phyloP scores from a whole-genome alignment of 768 basidiomycete genomes.

The Serendipita indica region DNA sequence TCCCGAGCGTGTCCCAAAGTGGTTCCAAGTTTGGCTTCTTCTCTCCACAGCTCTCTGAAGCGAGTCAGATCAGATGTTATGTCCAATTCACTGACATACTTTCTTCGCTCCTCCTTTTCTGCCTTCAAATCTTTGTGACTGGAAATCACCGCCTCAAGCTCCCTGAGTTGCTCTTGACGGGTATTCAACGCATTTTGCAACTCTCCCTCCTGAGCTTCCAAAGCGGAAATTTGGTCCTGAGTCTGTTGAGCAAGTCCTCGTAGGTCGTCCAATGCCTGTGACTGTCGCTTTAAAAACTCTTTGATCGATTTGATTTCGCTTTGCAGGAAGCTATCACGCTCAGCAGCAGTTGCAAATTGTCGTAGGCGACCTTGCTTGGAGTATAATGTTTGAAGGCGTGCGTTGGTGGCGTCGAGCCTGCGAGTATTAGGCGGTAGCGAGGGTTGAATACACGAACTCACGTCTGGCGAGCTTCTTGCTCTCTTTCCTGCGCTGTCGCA shows the following conservation, averaged over 20 bases:
- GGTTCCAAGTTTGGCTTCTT: slow-evolving; percentile 77
- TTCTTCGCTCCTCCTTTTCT: slow-evolving; percentile 62
- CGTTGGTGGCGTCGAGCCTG: slow-evolving; percentile 58
- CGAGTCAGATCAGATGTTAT: neutral
- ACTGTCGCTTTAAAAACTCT: slow-evolving; percentile 38
- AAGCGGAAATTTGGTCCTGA: slow-evolving; percentile 34
- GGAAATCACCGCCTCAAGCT: slow-evolving; percentile 45
- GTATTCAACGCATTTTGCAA: slow-evolving; percentile 51
- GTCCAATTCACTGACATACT: slow-evolving; percentile 26
- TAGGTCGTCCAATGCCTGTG: slow-evolving; percentile 37
- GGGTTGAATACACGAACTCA: neutral
- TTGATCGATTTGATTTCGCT: slow-evolving; percentile 63
- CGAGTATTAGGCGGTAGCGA: slow-evolving; percentile 19
- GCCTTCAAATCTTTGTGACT: slow-evolving; percentile 51
- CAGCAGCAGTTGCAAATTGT: slow-evolving; percentile 67
- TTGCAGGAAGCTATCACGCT: slow-evolving; percentile 71
- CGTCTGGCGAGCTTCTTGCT: slow-evolving; percentile 30
- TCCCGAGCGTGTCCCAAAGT: slow-evolving; percentile 61
- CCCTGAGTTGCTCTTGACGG: slow-evolving; percentile 38
- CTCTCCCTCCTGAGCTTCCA: slow-evolving; percentile 43
- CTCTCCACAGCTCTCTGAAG: slow-evolving; percentile 68
- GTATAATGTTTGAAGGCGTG: slow-evolving; percentile 57
- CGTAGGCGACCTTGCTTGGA: slow-evolving; percentile 82
- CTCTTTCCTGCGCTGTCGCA: slow-evolving; percentile 36
- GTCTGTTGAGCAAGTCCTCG: slow-evolving; percentile 35